Conservation (phyloP, 805 yeast species). For the Kodamaea lidongshanica region DNA sequence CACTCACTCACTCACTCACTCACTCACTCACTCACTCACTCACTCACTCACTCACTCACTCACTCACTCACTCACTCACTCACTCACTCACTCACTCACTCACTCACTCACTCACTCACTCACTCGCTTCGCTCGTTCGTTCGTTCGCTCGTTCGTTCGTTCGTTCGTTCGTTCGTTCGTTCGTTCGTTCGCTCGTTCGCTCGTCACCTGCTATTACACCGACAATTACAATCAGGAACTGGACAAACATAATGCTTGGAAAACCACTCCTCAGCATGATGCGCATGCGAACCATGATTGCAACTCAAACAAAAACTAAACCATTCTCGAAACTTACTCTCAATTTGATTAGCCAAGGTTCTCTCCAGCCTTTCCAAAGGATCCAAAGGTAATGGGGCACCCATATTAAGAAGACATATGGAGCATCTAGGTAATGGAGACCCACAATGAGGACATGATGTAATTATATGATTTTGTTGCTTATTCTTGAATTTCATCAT, state of each 20-base stretch:
- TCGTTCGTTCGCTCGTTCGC: background rate
- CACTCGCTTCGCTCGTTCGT: no score
- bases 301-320: slow-evolving; percentile 87
- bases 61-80: no score
- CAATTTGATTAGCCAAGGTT: slow-evolving; percentile 20
- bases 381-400: slow-evolving; percentile 52
- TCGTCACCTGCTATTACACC: slow-evolving; percentile 55
- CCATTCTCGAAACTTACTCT: slow-evolving; percentile 63
- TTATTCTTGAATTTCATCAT: slow-evolving; percentile 34
- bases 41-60: no score
- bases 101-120: no score
- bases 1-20: no score
- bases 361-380: slow-evolving; percentile 19
- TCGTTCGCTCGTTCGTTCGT: no score
- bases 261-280: slow-evolving; percentile 96
- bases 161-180: no score
- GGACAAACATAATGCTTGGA: slow-evolving; percentile 83
- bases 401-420: slow-evolving; percentile 75
- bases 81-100: no score
- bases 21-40: no score
- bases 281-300: slow-evolving; percentile 91
- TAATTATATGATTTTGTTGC: slow-evolving; percentile 18
- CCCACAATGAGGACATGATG: slow-evolving; percentile 77
- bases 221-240: slow-evolving; percentile 86
- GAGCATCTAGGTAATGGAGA: slow-evolving; percentile 86